Evolutionary conservation across 768 basidiomycete species (phyloP), one percentile per base, ranked within the genome.

Genomic region (Lyophyllum atratum): DNA sequence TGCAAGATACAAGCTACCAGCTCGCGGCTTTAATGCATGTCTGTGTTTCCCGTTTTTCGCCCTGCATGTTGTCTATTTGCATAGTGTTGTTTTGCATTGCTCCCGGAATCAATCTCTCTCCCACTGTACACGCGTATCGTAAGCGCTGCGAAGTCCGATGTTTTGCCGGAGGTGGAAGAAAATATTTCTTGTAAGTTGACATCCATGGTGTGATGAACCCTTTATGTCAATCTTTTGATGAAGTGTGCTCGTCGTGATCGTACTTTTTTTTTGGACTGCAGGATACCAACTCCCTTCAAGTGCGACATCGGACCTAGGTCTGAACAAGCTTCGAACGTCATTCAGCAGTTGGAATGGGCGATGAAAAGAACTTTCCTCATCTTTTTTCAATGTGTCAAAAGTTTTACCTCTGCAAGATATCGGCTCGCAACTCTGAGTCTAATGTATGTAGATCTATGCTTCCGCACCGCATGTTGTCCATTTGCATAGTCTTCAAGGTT

Each of bases 221-320:
- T n/a, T n/a, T n/a, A n/a, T 52, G 22, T 49, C 19, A 22, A 22
- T 11, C 26, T 54, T 42, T 50, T 54, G 51, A 54, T 48, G 25
- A 48, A 58, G 46, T 17, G 52, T 60, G 34, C 22, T 58, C 49
- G 43, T 29, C 26, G 3, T 47, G 26, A 47, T 40, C 17, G 34
- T 40, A 15, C 12, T 14, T 37, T 7, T 37, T 37, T 37, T 46
- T 24, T 24, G 19, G 4, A 14, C 17, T 53, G 28, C 48, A 83
- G 83, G 62, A 76, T 68, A n/a, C 83, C 83, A 6, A 75, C 72
- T 48, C 65, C 72, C 11, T 84, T 84, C 69, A 64, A 74, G 49
- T 82, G 78, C 64, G 75, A 78, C 44, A 79, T 85, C 31, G 73
- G 77, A 33, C 82, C 82, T 4, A 71, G 83, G 49, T 81, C 80